These are phyloP conservation scores for Diplodia mutila DNA, from an alignment of 2,329 filamentous ascomycete genomes.

Conservation along the genomic window DNA sequence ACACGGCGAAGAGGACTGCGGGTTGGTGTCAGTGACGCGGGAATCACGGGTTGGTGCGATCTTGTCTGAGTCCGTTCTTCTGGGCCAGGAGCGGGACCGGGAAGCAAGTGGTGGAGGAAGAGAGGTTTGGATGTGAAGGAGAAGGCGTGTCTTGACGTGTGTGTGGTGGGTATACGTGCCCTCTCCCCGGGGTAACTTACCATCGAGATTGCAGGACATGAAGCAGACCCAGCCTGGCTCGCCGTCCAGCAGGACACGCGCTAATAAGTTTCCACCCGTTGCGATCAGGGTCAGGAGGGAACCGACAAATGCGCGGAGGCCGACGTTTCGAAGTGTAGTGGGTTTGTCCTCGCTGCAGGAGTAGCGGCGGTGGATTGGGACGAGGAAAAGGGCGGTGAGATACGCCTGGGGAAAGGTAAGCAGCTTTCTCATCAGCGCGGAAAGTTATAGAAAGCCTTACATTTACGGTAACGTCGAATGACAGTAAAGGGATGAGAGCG, in stretches of 20 bases:
- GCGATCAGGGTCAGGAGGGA: background rate
- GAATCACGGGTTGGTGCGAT: too few relatives aligned
- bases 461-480: slow-evolving; percentile 64
- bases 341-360: background rate
- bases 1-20: background rate
- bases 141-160: too few relatives aligned
- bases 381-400: slow-evolving; percentile 63
- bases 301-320: background rate
- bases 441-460: slow-evolving; percentile 28
- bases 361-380: slow-evolving; percentile 53
- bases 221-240: slow-evolving; percentile 16
- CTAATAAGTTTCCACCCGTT: background rate
- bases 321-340: background rate
- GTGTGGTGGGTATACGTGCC: too few relatives aligned
- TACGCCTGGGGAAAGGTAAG: slow-evolving; percentile 48
- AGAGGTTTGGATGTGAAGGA: background rate
- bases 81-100: too few relatives aligned
- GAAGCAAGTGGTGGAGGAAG: too few relatives aligned
- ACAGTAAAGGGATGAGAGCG: slow-evolving; percentile 64
- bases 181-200: background rate
- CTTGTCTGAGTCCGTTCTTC: too few relatives aligned
- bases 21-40: background rate
- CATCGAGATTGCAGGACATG: slow-evolving; percentile 1
- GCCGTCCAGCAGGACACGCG: background rate
- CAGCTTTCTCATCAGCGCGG: too few relatives aligned